Percentiles rank a stretch among this genome's conserved stretches.
Conservation (phyloP, 2,329 filamentous ascomycete species). For the Aspergillus sp. region DNA sequence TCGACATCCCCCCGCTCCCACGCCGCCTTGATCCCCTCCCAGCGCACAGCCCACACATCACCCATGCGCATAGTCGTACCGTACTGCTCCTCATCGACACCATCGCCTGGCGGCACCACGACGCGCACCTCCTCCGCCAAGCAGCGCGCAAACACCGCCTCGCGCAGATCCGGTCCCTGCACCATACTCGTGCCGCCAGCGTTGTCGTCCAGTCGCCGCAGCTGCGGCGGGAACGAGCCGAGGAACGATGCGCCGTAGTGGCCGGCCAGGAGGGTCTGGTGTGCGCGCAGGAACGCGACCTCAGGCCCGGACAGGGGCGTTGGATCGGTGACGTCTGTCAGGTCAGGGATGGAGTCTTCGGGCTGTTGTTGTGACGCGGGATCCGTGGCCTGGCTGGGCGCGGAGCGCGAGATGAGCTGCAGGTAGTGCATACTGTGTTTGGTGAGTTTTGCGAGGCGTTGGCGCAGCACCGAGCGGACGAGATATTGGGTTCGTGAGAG, state of each 20-base stretch:
- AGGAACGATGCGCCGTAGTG: slow-evolving; percentile 89
- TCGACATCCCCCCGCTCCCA: slow-evolving; percentile 46
- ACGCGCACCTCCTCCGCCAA: slow-evolving; percentile 48
- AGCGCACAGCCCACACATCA: slow-evolving; percentile 67
- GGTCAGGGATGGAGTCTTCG: slow-evolving; percentile 34
- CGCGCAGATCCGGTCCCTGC: slow-evolving; percentile 77
- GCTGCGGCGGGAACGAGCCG: slow-evolving; percentile 69
- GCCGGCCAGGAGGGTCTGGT: slow-evolving; percentile 78
- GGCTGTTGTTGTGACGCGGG: slow-evolving; percentile 19
- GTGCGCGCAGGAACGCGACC: slow-evolving; percentile 75
- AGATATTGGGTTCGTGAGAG: slow-evolving; percentile 92
- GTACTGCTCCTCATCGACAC: slow-evolving; percentile 26
- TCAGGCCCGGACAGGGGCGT: slow-evolving; percentile 73
- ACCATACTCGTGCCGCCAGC: slow-evolving; percentile 91
- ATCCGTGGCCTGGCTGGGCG: slow-evolving; percentile 15
- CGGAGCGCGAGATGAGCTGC: slow-evolving; percentile 24
- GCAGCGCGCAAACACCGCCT: slow-evolving; percentile 77
- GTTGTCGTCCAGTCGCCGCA: slow-evolving; percentile 88
- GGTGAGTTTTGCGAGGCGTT: slow-evolving; percentile 74
- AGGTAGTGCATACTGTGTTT: slow-evolving; percentile 52
- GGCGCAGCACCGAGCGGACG: slow-evolving; percentile 76
- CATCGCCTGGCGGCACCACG: slow-evolving; percentile 33
- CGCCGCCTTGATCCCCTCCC: slow-evolving; percentile 67
- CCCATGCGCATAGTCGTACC: slow-evolving; percentile 51
- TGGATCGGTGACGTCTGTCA: slow-evolving; percentile 40